Evolutionary conservation across 306 rosid species (phyloP), one percentile per base, ranked within the genome.

Genomic region (Cicer yamashitae): DNA sequence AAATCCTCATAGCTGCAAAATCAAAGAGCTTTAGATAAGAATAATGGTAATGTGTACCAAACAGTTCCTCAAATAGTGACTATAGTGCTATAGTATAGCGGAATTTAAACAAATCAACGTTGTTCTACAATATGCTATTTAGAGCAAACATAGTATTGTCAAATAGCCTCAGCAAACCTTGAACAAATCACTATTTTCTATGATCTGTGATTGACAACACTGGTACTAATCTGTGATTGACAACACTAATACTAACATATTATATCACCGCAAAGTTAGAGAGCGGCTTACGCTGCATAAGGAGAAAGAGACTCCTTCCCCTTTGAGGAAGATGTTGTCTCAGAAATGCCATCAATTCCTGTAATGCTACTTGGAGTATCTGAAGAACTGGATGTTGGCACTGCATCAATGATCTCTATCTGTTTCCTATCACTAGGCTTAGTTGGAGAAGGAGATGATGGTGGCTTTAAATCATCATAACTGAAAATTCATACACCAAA

Each of bases 1-100:
- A 90, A 76, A 79, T 88, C 87, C 70, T 83, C 92, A 37, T 88
- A 86, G 56, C 92, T 84, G 75, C 9, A 65, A 68, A 73, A 67
- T 66, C 14, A 46, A 81, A 48, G 73, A 73, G 53, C 18, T 77
- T 34, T 57, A 70, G 53, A 60, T 70, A 58, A 69, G 71, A 70
- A 75, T 54, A 2, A 39, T 34, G 37, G 53, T 41, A 18, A 53
- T 67, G 43, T 40, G 46, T 40, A 20, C 37, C 3, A 30, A 30
- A 3, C 6, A 30, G 6, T 30, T 30, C 3, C 6, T 30, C 37
- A 30, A 3, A 30, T 0, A 30, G 37, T 30, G 1, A 4, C 37
- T 30, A 30, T 0, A 30, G 5, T 30, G 34, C 34, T 30, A 30
- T 4, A 30, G 37, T 30, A 30, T 30, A 30, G 37, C 3, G 6